Base-by-base conservation (phyloP, 2,329 filamentous ascomycete species). In the Domatiomyces globalis region DNA sequence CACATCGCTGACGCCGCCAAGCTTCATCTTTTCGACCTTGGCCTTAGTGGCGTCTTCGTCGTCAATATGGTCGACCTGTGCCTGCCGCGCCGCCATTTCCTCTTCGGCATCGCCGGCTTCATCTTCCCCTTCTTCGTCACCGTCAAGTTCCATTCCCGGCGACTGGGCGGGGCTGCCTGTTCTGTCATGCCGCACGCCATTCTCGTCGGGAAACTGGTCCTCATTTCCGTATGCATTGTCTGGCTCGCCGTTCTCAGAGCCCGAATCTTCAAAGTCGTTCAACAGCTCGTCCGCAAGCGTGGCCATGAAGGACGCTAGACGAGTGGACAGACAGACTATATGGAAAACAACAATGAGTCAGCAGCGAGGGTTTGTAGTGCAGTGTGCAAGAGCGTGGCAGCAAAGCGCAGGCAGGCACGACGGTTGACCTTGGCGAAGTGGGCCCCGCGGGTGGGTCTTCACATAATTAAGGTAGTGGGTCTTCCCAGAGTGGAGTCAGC, bases 281-380 rank as follows among this genome's bases (percentile, higher is more conserved):
- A 96, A 76, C 9, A 98, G 78, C 66, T 96, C 90, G 63, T 96
- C 89, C 56, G 87, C 90, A 57, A 94, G 77, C 45, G 87, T 94
- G 66, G 90, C 87, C 88, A 95, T 94, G 15, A 22, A 27, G 43
- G 22, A n/a, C n/a, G 19, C 43, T 10, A 19, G 43, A n/a, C 9
- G n/a, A 45, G 18, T 19, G 22, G 6, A 20, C 9, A 45, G n/a
- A 45, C 22, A 3, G 43, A 20, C 43, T 20, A 4, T 45, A 10
- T 3, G 10, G n/a, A 19, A n/a, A 19, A 19, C 19, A 6, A 19
- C 4, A 19, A 20, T 45, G n/a, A 39, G 33, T 15, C 33, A 5
- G 33, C 33, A 15, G 33, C 33, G 15, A 39, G 33, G n/a, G n/a
- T n/a, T n/a, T n/a, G n/a, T n/a, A n/a, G n/a, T n/a, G n/a, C 10